Conservation (phyloP, 1,139 yeast genomes). For the Nakaseomyces bracarensis region DNA sequence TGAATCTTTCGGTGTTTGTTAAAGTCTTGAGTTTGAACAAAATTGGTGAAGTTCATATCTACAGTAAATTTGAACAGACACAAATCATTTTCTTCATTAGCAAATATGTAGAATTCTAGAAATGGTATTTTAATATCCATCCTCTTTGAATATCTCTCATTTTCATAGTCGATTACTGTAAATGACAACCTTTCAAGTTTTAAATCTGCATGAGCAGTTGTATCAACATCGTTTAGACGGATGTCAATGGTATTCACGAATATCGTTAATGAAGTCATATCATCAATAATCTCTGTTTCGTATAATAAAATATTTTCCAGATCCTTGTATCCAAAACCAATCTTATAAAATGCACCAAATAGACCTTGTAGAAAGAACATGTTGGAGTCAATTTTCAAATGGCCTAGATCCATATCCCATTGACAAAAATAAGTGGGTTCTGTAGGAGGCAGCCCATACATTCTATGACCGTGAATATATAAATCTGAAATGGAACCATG, state of each 20-base stretch:
- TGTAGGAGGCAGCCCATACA: conserved; percentile 85
- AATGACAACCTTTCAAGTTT: conserved; percentile 38
- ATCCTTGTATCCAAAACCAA: conserved; percentile 61
- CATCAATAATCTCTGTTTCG: conserved; percentile 51
- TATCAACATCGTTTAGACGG: conserved; percentile 29
- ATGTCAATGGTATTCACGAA: conserved; percentile 28
- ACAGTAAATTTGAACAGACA: conserved; percentile 39
- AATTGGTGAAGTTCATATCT: conserved; percentile 50
- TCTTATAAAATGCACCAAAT: conserved; percentile 37
- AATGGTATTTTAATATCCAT: conserved; percentile 44
- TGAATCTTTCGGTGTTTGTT: conserved; percentile 44
- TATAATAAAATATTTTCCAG: conserved; percentile 63
- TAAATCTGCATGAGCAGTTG: conserved; percentile 27
- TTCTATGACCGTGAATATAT: conserved; percentile 72
- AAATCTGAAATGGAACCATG: conserved; percentile 38
- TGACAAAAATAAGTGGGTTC: conserved; percentile 84
- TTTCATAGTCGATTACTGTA: conserved; percentile 61
- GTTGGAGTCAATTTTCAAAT: conserved; percentile 45
- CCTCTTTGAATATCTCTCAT: conserved; percentile 52
- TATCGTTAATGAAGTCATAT: conserved; percentile 51
- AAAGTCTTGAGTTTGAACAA: conserved; percentile 48
- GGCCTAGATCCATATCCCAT: conserved; percentile 76
- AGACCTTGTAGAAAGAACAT: conserved; percentile 44
- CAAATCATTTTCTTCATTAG: conserved; percentile 15
- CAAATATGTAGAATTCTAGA: conserved; percentile 24